Evolutionary conservation across 805 yeast species (phyloP), one percentile per base, ranked within the genome.

Genomic region (Ogataea angusta): DNA sequence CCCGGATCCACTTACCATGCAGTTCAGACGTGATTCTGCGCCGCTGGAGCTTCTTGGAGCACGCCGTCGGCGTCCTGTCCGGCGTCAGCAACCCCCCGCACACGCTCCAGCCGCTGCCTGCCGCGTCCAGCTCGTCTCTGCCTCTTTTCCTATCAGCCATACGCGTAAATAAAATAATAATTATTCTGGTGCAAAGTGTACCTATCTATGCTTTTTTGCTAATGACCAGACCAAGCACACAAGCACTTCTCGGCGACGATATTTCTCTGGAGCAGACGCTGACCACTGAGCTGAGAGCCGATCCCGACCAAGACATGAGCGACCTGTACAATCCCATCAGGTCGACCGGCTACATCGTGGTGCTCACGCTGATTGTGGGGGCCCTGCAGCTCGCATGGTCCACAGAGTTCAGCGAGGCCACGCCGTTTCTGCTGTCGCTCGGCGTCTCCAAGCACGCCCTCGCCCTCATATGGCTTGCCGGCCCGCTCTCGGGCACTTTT

Each of bases 331-430:
- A 72, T 37, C 78, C 78, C 2, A 65, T 63, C 3, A 53, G 81
- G 16, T 66, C 80, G 0, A 46, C 65, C 3, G 23, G 45, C 5
- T 76, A 75, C 44, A 68, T 76, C 10, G 48, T 76, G 6, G 49
- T 72, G 7, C 58, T 76, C 14, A 73, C 80, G 0, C 52, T 73
- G 4, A 63, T 72, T 4, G 63, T 80, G 4, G 82, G 82, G 4
- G 82, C 82, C 0, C 60, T 78, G 15, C 85, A 80, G 53, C 59
- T 79, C 38, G 76, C 84, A 0, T 80, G 85, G 85, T 75, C 80
- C 3, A 70, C 80, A 2, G 85, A 80, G 56, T 79, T 80, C 51
- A 71, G 80, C 4, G 80, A 78, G 47, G 82, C 82, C 3, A 78
- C 80, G 3, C 81, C 84, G 0, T 78, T 72, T 49, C 54, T 80